A percentile compares a stretch with the other conserved stretches of the same genome.
Conservation (phyloP, 306 rosid species). For the Malus orientalis region DNA sequence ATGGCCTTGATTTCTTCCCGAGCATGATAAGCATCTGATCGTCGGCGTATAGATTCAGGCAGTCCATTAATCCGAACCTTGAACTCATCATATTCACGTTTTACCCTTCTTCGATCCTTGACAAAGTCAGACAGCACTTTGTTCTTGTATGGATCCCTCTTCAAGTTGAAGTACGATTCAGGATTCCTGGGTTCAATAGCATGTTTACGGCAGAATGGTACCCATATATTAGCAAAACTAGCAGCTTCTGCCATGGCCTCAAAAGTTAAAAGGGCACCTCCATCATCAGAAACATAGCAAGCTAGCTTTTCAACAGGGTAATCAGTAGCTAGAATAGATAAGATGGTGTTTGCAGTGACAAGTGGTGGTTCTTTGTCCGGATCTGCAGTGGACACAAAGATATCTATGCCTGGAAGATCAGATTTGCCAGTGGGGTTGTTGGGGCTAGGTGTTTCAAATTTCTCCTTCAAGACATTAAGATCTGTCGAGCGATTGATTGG, state of each 20-base stretch:
- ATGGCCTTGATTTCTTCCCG: constrained; percentile 92
- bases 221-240: constrained; percentile 87
- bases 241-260: constrained; percentile 99
- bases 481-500: constrained; percentile 81
- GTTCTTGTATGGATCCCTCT: constrained; percentile 90
- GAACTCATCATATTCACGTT: constrained; percentile 97
- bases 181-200: constrained; percentile 94
- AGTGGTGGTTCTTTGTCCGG: constrained; percentile 99
- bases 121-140: constrained; percentile 84
- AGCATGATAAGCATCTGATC: constrained; percentile 94
- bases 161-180: constrained; percentile 77
- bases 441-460: constrained; percentile 64
- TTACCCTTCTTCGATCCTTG: constrained; percentile 82
- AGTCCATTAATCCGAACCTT: constrained; percentile 86
- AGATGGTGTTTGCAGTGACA: constrained; percentile 87
- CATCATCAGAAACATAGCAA: constrained; percentile 97
- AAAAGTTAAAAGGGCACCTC: constrained; percentile 93
- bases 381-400: constrained; percentile 94
- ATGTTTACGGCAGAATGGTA: constrained; percentile 94
- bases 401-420: constrained; percentile 90
- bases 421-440: constrained; percentile 85
- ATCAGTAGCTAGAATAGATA: constrained; percentile 85
- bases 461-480: constrained; percentile 82
- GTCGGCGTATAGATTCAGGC: constrained; percentile 89
- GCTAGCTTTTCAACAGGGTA: constrained; percentile 97